These are phyloP conservation scores for Clitopilus passeckerianus DNA, from an alignment of 768 basidiomycete species.

Conservation along the genomic window DNA sequence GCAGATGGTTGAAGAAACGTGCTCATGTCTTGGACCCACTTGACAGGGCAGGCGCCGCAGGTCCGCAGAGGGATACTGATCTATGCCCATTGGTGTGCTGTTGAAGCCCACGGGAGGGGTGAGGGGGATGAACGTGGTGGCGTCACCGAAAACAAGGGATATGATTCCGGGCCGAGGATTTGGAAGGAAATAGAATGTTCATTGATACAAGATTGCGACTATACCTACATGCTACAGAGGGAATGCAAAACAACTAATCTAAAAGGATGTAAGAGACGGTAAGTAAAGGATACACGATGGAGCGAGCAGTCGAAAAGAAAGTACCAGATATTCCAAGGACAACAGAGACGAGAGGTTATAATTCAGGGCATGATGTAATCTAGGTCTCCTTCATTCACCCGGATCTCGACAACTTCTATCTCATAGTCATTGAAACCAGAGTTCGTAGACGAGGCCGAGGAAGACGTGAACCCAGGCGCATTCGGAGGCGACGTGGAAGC, in stretches of 20 bases:
- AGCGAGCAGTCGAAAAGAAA: background rate
- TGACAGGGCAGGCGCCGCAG: background rate
- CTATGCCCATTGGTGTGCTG: background rate
- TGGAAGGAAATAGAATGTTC: background rate
- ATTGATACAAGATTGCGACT: background rate
- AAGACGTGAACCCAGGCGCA: constrained; percentile 58
- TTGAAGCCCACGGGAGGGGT: background rate
- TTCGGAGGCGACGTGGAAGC: constrained; percentile 81
- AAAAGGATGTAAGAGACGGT: background rate
- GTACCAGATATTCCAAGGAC: background rate
- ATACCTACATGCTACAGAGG: background rate
- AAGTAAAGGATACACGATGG: background rate
- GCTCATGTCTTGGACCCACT: background rate
- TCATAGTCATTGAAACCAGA: constrained; percentile 71
- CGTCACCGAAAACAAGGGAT: background rate
- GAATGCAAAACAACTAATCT: background rate
- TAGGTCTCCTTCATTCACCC: constrained; percentile 74
- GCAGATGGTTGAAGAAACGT: background rate
- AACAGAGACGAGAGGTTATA: background rate
- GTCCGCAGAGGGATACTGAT: background rate
- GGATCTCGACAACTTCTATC: constrained; percentile 85
- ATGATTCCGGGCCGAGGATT: background rate
- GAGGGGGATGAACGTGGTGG: background rate
- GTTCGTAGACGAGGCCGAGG: constrained; percentile 63
- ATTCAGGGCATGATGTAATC: constrained; percentile 67